Base-by-base conservation (phyloP, 768 basidiomycete species). In the Sporobolomyces roseus region DNA sequence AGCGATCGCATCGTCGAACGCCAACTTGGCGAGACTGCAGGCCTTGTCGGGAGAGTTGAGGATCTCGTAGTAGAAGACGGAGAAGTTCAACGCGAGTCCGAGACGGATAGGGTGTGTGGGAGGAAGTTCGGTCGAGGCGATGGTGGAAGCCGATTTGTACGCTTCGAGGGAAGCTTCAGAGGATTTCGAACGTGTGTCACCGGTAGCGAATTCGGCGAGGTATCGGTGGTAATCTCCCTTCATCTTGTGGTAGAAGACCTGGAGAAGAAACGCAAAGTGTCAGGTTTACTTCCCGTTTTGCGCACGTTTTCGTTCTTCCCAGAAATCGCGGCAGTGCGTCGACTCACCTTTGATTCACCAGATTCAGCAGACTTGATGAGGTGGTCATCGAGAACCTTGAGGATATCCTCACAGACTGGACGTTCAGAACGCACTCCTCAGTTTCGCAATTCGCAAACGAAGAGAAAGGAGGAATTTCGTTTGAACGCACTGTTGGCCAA, bases 221-320 rank as follows among this genome's bases (percentile, higher is more conserved):
- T 96, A 97, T 77, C 93, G 91, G 85, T 96, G 92, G 82, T 97
- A 94, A 81, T 97, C 92, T 80, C 93, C 93, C 92, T 91, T 94
- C 93, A 93, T 96, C 76, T 63, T 50, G 65, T 62, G 53, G 61
- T 4, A 62, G 32, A 68, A 45, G 60, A 77, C 71, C 63, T 65
- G 38, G 21, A 3, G 3, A 30, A 4, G 29, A 10, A 23, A 51
- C 21, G 13, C 3, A 33, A 54, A 30, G 13, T 23, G 43, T n/a
- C 21, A 54, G 51, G 29, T 2, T 14, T 17, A 17, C 9, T 41
- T 41, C 38, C 38, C 38, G n/a, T n/a, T n/a, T n/a, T n/a, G n/a
- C n/a, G n/a, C n/a, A n/a, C n/a, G n/a, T n/a, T n/a, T n/a, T n/a
- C n/a, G n/a, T n/a, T n/a, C n/a, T n/a, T n/a, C n/a, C n/a, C n/a